Base-by-base conservation (phyloP, 2,329 filamentous ascomycete species). In the Tolypocladium endophyticum region DNA sequence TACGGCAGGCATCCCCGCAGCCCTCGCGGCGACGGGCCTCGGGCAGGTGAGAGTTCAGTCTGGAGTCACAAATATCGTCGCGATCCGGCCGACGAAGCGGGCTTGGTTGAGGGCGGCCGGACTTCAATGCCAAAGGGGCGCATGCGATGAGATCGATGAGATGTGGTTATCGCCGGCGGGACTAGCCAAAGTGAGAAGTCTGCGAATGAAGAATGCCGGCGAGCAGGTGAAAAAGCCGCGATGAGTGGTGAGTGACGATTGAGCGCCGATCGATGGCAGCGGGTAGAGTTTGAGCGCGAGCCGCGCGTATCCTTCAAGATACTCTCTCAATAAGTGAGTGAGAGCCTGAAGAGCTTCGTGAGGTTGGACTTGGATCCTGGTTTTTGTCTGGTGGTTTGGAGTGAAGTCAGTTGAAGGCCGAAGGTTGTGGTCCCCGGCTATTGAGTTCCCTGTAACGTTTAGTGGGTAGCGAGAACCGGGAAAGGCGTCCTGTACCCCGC, bases 1-100 rank as follows among this genome's bases (percentile, higher is more conserved):
- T 41, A 69, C 68, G 56, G 67, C 64, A 61, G 71, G 70, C 71
- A 73, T 72, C 18, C 30, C 50, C 3, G 20, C 30, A 5, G 30
- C 18, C 50, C 11, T n/a, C 4, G 8, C 30, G 28, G 30, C 18
- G 28, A 30, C 20, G 50, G 50, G 50, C 18, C 18, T 7, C 23
- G 25, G 45, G 39, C 11, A 6, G 43, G 20, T 28, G 50, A 9
- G 28, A 14, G 18, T 35, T 33, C 28, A 35, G 35, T 62, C 66
- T 61, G 52, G 54, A 7, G 28, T 35, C 57, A 38, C 39, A 3
- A 50, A 58, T 63, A 8, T 53, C 18, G 47, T 5, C 28, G 28
- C 28, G 25, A 33, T 16, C 2, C 18, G 28, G 28, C 14, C 4
- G 47, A 20, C 25, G 28, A 25, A 20, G 8, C 2, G 25, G 25